Evolutionary conservation across 805 yeast species (phyloP).

Genomic region (Kuraishia borneana): DNA sequence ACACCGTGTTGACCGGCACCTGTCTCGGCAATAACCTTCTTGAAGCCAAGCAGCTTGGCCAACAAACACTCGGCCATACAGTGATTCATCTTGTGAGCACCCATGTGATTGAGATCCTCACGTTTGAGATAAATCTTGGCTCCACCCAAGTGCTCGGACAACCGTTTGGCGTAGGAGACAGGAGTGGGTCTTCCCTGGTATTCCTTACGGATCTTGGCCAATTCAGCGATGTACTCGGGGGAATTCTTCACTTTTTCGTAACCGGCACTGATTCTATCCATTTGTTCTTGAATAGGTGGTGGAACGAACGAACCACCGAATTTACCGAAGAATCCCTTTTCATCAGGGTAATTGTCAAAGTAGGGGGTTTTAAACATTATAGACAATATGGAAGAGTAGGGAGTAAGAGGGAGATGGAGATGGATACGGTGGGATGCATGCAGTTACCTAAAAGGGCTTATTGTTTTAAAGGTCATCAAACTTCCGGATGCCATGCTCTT

Average conservation of each 20-base stretch:
- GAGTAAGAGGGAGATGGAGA: too few species aligned
- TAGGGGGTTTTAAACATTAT: slow-evolving; percentile 3
- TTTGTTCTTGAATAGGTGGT: slow-evolving; percentile 4
- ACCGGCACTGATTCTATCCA: slow-evolving; percentile 4
- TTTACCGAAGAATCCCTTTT: slow-evolving; percentile 6
- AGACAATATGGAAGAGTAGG: neutral
- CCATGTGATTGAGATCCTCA: slow-evolving; percentile 28
- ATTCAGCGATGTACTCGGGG: slow-evolving; percentile 4
- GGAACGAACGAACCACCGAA: slow-evolving; percentile 7
- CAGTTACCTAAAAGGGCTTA: too few species aligned
- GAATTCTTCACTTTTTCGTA: slow-evolving; percentile 2
- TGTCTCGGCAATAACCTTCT: slow-evolving; percentile 33
- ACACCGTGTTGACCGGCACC: slow-evolving; percentile 44
- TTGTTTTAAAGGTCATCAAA: slow-evolving; percentile 51
- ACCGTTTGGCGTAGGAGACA: slow-evolving; percentile 5
- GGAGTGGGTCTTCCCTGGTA: slow-evolving; percentile 7
- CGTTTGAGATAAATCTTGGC: slow-evolving; percentile 5
- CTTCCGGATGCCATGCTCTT: slow-evolving; percentile 52
- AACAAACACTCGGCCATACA: slow-evolving; percentile 32
- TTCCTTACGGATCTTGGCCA: slow-evolving; percentile 4
- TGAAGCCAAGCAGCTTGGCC: slow-evolving; percentile 33
- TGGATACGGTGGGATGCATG: too few species aligned
- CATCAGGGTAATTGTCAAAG: slow-evolving; percentile 6
- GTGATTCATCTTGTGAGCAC: slow-evolving; percentile 35
- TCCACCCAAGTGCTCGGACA: slow-evolving; percentile 4